Evolutionary conservation across 106 monocot genomes (phyloP), one percentile per base, ranked within the genome.

Genomic region (Amphibolis antarctica): DNA sequence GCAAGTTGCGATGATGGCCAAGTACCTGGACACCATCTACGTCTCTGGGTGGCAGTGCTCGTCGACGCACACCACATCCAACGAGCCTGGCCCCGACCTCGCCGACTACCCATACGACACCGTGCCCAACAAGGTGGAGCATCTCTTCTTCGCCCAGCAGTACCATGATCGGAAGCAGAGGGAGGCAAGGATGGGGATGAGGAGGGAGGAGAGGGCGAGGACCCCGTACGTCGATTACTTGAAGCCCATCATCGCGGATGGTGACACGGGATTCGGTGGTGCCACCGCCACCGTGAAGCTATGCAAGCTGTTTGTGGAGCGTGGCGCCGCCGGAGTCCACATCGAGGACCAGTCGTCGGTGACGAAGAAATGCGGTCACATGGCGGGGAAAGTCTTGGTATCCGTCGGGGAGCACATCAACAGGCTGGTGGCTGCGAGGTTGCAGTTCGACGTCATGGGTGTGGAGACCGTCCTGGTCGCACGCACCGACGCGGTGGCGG

Each of bases 41-140:
- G 93, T 93, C 67, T 93, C 93, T 25, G 93, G 93, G 30, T 93
- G 93, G 93, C 93, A 93, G 60, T 93, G 93, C 75, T 93, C 93
- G 28, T 85, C 88, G 28, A 93, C 93, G 28, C 93, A 93, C 80
- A 89, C 93, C 55, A 28, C 79, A 62, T 78, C 81, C 60, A 93
- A 93, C 45, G 93, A 93, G 69, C 93, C 88, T n/a, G 93, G 93
- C n/a, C 89, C 93, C 6, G 93, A 93, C 75, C 85, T 93, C 22
- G 89, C 93, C 25, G 93, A 93, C 70, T 89, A 89, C 72, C 93
- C 93, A 20, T 93, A 93, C 67, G 93, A 93, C 81, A 93, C 93
- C 26, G 93, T 89, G 42, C 93, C 89, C 4, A 89, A 89, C 83
- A 89, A 93, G 67, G 88, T 93, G 13, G 86, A 93, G 19, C 93